A percentile compares a stretch with the other conserved stretches of the same genome.
These are phyloP conservation scores for Wickerhamomyces sp. DNA, from an alignment of 1,139 yeast species.

Conservation along the genomic window DNA sequence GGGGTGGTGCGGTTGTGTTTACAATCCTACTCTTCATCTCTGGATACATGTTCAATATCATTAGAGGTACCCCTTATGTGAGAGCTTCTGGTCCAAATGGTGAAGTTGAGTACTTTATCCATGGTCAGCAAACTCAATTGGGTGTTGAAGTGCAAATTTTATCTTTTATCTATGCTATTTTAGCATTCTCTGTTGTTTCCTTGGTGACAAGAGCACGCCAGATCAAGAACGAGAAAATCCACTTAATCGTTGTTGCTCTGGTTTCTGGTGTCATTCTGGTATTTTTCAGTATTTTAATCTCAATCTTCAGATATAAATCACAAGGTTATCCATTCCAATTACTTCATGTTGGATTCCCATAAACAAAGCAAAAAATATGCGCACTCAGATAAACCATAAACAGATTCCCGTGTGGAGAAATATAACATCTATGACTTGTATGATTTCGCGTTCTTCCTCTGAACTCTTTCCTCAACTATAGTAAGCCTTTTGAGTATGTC, in stretches of 20 bases:
- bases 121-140: conserved; percentile 66
- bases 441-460: conserved; percentile 4
- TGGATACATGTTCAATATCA: conserved; percentile 92
- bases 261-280: conserved; percentile 40
- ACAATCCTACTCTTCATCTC: conserved; percentile 68
- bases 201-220: conserved; percentile 47
- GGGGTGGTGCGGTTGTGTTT: conserved; percentile 64
- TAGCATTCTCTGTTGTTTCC: conserved; percentile 45
- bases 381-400: conserved; percentile 4
- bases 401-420: too few relatives aligned
- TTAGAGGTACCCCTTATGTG: conserved; percentile 71
- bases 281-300: conserved; percentile 50
- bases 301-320: conserved; percentile 54
- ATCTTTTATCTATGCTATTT: conserved; percentile 55
- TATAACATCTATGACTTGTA: too few relatives aligned
- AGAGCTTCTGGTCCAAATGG: conserved; percentile 51
- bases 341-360: conserved; percentile 25
- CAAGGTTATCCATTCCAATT: conserved; percentile 56
- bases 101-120: conserved; percentile 52
- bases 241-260: conserved; percentile 39
- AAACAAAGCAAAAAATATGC: conserved; percentile 3
- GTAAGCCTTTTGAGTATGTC: conserved; percentile 30
- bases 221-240: conserved; percentile 38
- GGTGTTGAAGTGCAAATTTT: conserved; percentile 82
- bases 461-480: conserved; percentile 31